These are phyloP conservation scores for Volvariella surrecta DNA, from an alignment of 1,284 basidiomycete genomes.

Conservation along the genomic window DNA sequence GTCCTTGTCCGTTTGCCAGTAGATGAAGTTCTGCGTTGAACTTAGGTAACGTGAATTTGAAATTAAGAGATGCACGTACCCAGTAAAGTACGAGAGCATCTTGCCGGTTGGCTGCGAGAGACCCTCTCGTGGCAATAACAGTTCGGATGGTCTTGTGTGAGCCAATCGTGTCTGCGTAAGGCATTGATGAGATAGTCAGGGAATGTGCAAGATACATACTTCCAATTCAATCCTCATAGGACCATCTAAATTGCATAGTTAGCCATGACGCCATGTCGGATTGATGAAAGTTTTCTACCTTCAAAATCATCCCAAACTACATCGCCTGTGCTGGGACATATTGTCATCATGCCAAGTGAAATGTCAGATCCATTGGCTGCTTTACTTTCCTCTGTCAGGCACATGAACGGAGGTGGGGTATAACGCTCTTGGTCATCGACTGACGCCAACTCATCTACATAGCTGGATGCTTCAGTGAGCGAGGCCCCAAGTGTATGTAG, in stretches of 20 bases:
- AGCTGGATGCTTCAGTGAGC: constrained; percentile 34
- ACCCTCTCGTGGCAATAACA: constrained; percentile 57
- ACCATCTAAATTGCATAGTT: constrained; percentile 40
- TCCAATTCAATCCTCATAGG: constrained; percentile 85
- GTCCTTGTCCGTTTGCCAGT: constrained; percentile 34
- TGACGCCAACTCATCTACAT: constrained; percentile 66
- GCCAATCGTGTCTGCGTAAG: constrained; percentile 64
- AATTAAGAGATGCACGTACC: constrained; percentile 27
- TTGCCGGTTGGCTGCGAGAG: constrained; percentile 74
- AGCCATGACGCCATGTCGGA: constrained; percentile 5
- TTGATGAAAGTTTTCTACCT: constrained; percentile 34
- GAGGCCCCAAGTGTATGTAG: constrained; percentile 2
- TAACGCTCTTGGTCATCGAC: constrained; percentile 54
- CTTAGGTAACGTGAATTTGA: neutral
- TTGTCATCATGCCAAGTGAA: constrained; percentile 67
- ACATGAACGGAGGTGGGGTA: constrained; percentile 54
- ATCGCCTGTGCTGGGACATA: constrained; percentile 85
- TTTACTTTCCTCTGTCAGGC: constrained; percentile 59
- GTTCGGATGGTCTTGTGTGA: constrained; percentile 78
- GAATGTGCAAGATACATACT: constrained; percentile 23
- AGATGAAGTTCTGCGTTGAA: constrained; percentile 27
- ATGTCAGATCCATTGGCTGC: constrained; percentile 37
- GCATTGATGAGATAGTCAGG: constrained; percentile 1
- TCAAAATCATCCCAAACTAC: constrained; percentile 90
- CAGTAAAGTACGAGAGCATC: constrained; percentile 64